Conservation (phyloP, 352 stramenopile genomes). For the Proteromonas lacertae region DNA sequence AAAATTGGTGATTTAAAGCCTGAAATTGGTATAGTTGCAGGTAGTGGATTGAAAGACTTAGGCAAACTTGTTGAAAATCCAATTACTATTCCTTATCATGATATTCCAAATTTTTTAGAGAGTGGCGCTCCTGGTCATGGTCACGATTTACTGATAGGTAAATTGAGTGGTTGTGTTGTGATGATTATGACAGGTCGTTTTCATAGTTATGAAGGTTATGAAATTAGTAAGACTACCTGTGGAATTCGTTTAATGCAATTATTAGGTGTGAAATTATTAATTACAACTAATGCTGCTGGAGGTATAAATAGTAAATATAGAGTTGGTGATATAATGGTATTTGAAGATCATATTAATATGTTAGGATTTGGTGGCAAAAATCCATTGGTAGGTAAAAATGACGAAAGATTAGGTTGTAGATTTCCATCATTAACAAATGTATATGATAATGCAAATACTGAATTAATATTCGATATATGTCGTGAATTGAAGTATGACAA, state of each 20-base stretch:
- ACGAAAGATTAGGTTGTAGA: constrained; percentile 54
- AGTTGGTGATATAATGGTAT: constrained; percentile 77
- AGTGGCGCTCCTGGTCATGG: constrained; percentile 65
- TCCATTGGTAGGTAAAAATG: constrained; percentile 66
- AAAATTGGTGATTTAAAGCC: no score
- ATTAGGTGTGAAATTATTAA: constrained; percentile 59
- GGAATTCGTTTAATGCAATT: constrained; percentile 71
- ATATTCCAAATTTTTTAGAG: constrained; percentile 63
- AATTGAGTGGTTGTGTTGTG: constrained; percentile 28
- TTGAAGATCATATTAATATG: constrained; percentile 78
- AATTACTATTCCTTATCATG: constrained; percentile 50
- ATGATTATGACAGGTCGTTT: constrained; percentile 77
- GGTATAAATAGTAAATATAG: no score
- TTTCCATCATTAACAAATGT: constrained; percentile 74
- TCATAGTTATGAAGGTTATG: constrained; percentile 80
- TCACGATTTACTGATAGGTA: constrained; percentile 71
- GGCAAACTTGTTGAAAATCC: constrained; percentile 42
- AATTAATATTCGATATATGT: constrained; percentile 30
- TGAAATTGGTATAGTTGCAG: constrained; percentile 48
- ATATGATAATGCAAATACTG: constrained; percentile 49
- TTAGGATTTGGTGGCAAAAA: constrained; percentile 31
- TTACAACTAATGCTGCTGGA: constrained; percentile 81
- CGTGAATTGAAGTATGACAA: constrained; percentile 30
- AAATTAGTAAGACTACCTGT: constrained; percentile 63
- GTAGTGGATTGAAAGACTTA: constrained; percentile 57